Evolutionary conservation across 768 basidiomycete genomes (phyloP), one percentile per base, ranked within the genome.

Genomic region (Lactarius tabidus): DNA sequence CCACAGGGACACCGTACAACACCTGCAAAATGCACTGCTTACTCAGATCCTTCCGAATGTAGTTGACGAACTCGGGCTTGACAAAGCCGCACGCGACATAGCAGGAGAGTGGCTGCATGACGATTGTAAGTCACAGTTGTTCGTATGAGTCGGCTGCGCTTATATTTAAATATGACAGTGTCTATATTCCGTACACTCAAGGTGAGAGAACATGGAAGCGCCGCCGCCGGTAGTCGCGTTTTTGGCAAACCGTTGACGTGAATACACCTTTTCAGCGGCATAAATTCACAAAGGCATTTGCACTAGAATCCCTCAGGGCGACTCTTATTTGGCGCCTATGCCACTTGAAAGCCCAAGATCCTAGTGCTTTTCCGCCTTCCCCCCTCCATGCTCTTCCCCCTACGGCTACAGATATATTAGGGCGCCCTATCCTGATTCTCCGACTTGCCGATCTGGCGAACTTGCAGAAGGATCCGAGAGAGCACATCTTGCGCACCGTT

Each of bases 31-130:
- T 26, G 82, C 80, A 4, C 72, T 90, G 54, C 79, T 82, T 68
- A 73, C 80, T 35, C 81, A 86, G 55, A 80, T 90, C 57, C 74
- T 90, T 62, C 86, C 87, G 65, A 82, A 82, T 59, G 75, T 89
- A 61, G 75, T 75, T 28, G 81, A 84, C 70, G 88, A 90, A 72
- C 79, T 87, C 33, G 77, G 78, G 43, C 79, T 88, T 54, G 74
- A 77, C 65, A 75, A 77, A 57, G 76, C 77, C 18, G 80, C 81
- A 65, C 74, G 77, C 63, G 76, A 79, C 66, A 84, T 83, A 82
- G 82, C 84, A 31, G 78, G 74, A 41, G 81, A 83, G 72, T 91
- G 87, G 88, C 74, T 90, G 36, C 75, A 78, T 35, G 89, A 91
- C 78, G 82, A 81, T 54, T 77, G 89, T 90, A 78, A 71, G 84